Evolutionary conservation across 305 asterid genomes (phyloP), one percentile per base, ranked within the genome.

Genomic region (Rubia peregrina): DNA sequence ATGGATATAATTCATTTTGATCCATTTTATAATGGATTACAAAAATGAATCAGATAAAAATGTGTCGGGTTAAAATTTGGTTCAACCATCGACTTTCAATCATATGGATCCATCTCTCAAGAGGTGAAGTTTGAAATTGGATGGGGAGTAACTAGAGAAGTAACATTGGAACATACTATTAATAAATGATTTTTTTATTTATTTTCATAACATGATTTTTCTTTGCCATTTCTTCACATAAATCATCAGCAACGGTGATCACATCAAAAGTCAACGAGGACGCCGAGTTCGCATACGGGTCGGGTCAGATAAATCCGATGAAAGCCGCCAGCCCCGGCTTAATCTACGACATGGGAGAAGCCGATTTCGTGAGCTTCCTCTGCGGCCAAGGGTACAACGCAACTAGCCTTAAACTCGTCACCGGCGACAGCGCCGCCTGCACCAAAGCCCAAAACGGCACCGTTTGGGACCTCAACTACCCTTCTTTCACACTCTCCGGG

Each of bases 371-470:
- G 5, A 83, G 64, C 6, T 87, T 86, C 74, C 72, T 89, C 12
- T 89, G 95, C 46, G 90, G 92, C 26, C 95, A 89, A 80, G 90
- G 92, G 2, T 85, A 86, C 70, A 81, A 71, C 79, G 73, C 62
- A 69, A 76, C 71, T 64, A 79, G 70, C 67, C 67, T 89, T 24
- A 79, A 55, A 53, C 85, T 81, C 8, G 9, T 87, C 53, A 87
- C 92, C 0, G 87, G 89, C 6, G 89, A 87, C 67, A 72, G 79
- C 72, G 56, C 71, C 10, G 79, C 92, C 78, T 65, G 73, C 57
- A 57, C 88, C 36, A 21, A 78, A 5, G 36, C 78, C 41, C 77
- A 61, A 62, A 84, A 81, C 51, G 69, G 78, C 17, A 80, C 84
- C 0, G 90, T 80, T 40, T 78, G 83, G 83, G 87, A 85, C 76